These are phyloP conservation scores for Metarhizium robertsii DNA, from an alignment of 2,329 filamentous ascomycete species.

Conservation along the genomic window DNA sequence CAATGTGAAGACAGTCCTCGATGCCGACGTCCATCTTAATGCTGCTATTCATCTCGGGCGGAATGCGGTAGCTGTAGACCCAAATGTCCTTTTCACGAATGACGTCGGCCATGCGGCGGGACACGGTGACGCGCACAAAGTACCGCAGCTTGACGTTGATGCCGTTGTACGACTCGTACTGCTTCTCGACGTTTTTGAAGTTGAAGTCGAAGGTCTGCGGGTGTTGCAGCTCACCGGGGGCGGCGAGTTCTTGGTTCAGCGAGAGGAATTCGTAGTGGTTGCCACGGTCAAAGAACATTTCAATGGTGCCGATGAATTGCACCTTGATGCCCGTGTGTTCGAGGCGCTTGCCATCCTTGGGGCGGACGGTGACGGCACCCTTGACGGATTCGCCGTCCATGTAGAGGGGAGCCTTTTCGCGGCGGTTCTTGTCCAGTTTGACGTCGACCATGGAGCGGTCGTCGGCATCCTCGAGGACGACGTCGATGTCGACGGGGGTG, in stretches of 20 bases:
- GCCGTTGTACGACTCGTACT: constrained; percentile 98
- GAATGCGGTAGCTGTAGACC: constrained; percentile 98
- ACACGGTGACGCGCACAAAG: constrained; percentile 95
- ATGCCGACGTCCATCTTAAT: constrained; percentile 99
- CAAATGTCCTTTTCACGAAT: constrained; percentile 98
- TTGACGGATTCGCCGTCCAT: constrained; percentile 98
- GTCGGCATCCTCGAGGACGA: constrained; percentile 92
- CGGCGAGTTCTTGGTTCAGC: constrained; percentile 90
- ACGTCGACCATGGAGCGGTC: constrained; percentile 93
- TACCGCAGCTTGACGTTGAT: constrained; percentile 99
- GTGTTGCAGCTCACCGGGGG: constrained; percentile 94
- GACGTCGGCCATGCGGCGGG: constrained; percentile 92
- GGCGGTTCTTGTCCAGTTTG: constrained; percentile 95
- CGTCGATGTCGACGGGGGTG: constrained; percentile 96
- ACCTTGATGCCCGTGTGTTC: constrained; percentile 99
- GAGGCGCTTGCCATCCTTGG: constrained; percentile 95
- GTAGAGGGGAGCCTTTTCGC: constrained; percentile 93
- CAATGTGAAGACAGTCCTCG: constrained; percentile 97
- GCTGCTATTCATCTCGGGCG: constrained; percentile 92
- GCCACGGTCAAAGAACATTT: constrained; percentile 99
- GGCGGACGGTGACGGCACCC: constrained; percentile 86
- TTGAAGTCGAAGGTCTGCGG: constrained; percentile 99
- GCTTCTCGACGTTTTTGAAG: constrained; percentile 99
- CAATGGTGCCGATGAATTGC: constrained; percentile 98
- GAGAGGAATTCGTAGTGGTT: constrained; percentile 99